Percentiles rank a stretch among this genome's conserved stretches.
phyloP scores from a whole-genome alignment of 257 asterid genomes.

The Solanum sejunctum region DNA sequence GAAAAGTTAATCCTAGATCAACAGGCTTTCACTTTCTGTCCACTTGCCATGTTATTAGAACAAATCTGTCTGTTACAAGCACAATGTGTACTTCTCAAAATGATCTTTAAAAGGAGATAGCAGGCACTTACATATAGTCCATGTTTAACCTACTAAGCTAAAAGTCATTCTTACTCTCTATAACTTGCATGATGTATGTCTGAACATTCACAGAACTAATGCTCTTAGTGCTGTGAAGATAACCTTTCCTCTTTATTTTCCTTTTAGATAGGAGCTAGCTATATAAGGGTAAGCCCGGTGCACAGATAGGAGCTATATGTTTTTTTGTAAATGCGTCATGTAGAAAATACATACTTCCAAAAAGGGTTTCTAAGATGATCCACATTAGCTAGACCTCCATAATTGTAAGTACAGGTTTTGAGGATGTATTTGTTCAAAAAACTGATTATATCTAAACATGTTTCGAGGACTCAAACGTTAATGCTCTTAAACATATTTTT shows the following conservation, averaged over 20 bases:
- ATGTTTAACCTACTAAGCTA: not conserved
- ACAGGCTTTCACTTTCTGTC: not conserved
- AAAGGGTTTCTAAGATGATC: not conserved
- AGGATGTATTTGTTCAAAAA: not conserved
- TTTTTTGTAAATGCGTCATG: not conserved
- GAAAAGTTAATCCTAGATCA: not conserved
- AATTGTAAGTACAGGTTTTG: not conserved
- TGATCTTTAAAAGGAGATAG: not conserved
- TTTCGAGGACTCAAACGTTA: not conserved
- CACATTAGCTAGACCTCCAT: not conserved
- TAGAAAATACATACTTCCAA: not conserved
- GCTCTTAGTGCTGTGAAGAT: not conserved
- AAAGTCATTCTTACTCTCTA: not conserved
- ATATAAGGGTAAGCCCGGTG: too few species aligned
- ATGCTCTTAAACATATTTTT: not conserved
- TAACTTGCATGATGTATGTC: not conserved
- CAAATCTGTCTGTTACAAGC: not conserved
- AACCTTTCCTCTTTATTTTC: not conserved
- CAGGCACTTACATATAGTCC: not conserved
- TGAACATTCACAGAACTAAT: not conserved
- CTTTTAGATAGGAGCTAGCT: not conserved
- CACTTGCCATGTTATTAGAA: not conserved
- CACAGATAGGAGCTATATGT: not conserved
- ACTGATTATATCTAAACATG: not conserved
- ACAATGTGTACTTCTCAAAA: not conserved